phyloP scores from a whole-genome alignment of 2,329 filamentous ascomycete species.

The Fusarium transvaalense region DNA sequence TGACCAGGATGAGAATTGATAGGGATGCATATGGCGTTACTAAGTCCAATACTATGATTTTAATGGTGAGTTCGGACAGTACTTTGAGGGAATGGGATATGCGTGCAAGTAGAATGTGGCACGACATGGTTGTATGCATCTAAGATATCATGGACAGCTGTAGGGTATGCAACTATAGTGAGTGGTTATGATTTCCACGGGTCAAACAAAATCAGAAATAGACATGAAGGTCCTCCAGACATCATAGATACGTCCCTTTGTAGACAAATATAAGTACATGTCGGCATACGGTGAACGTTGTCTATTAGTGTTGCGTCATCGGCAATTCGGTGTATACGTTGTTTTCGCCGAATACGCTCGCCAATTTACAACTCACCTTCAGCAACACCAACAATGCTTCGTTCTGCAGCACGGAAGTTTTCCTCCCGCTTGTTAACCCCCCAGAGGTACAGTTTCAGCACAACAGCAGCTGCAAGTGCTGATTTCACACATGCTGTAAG shows the following conservation, averaged over 20 bases:
- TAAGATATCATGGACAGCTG: not conserved
- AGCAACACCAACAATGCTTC: slow-evolving; percentile 33
- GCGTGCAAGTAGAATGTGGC: not conserved
- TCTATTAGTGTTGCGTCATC: slow-evolving; percentile 14
- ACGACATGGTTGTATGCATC: not conserved
- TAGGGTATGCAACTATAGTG: not conserved
- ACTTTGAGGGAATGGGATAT: not conserved
- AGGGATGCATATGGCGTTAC: slow-evolving; percentile 27
- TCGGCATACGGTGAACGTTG: not conserved
- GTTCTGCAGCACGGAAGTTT: slow-evolving; percentile 8
- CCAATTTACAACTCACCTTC: slow-evolving; percentile 8
- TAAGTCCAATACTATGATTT: not conserved
- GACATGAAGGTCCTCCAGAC: not conserved
- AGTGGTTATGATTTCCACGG: not conserved
- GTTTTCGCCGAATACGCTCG: slow-evolving; percentile 12
- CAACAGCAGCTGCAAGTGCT: slow-evolving; percentile 49
- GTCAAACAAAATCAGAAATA: not conserved
- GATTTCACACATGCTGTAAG: slow-evolving; percentile 64
- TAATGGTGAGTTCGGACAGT: not conserved
- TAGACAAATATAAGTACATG: fast-evolving
- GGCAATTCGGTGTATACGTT: slow-evolving; percentile 10
- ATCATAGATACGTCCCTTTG: fast-evolving
- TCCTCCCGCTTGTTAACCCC: not conserved
- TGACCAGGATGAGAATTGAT: slow-evolving; percentile 8
- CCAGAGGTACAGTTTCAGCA: slow-evolving; percentile 53